phyloP scores from a whole-genome alignment of 116 monocot species.

The Phalaenopsis hybrid region DNA sequence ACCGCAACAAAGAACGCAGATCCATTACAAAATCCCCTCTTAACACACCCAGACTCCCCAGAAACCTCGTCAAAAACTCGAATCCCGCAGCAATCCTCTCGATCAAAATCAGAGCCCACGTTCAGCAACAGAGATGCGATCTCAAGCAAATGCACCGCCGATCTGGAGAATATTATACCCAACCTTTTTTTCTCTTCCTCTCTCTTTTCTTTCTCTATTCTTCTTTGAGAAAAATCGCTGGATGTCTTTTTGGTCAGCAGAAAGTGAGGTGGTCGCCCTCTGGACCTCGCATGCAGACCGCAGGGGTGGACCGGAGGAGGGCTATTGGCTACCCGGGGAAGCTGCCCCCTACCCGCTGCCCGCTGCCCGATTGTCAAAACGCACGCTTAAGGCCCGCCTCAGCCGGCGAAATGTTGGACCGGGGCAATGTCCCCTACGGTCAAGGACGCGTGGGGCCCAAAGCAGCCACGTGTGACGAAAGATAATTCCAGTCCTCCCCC shows the following conservation, averaged over 20 bases:
- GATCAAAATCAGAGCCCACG: not conserved
- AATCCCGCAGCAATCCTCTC: conserved; percentile 7
- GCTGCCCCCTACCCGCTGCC: conserved; percentile 1
- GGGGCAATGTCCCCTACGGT: not conserved
- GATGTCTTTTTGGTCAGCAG: conserved; percentile 10
- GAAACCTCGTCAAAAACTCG: conserved; percentile 1
- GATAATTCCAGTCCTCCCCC: too few relatives aligned
- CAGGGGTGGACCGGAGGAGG: conserved; percentile 4
- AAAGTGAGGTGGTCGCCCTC: conserved; percentile 1
- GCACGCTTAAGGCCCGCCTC: not conserved
- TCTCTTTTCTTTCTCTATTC: not conserved
- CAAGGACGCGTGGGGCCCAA: not conserved
- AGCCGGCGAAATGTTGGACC: conserved; percentile 10
- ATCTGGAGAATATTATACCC: not conserved
- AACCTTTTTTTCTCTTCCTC: not conserved
- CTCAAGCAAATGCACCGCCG: not conserved
- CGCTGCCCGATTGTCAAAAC: conserved; percentile 1
- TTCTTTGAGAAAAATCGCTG: conserved; percentile 15
- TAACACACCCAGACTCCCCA: not conserved
- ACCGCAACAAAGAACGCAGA: conserved; percentile 1
- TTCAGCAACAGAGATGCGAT: not conserved
- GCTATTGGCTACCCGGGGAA: not conserved
- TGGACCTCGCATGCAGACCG: not conserved
- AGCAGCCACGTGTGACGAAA: not conserved
- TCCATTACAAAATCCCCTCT: conserved; percentile 7